Conservation (phyloP, 106 monocot species). For the Allium sativum region DNA sequence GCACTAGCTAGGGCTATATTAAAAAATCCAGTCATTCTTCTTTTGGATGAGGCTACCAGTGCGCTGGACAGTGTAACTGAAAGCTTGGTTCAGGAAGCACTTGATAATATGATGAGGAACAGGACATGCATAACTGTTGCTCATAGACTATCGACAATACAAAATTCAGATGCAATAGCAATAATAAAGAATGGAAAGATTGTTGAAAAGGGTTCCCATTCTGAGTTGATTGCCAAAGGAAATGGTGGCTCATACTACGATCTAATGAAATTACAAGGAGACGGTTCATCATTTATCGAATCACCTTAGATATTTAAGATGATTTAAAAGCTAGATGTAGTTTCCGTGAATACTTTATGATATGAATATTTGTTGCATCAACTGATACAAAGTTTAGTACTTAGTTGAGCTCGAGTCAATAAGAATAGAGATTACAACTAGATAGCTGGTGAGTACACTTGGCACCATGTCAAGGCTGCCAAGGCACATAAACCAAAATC, state of each 20-base stretch:
- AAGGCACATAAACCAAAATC: no score
- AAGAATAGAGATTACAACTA: no score
- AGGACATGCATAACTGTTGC: slow-evolving; percentile 34
- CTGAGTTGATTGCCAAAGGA: slow-evolving; percentile 4
- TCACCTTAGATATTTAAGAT: no score
- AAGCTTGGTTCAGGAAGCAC: slow-evolving; percentile 23
- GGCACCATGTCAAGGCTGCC: no score
- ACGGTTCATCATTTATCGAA: background rate
- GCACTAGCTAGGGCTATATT: slow-evolving; percentile 26
- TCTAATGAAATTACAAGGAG: slow-evolving; percentile 17
- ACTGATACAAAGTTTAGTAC: no score
- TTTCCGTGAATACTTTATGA: no score
- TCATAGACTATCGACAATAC: slow-evolving; percentile 21
- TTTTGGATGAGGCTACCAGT: slow-evolving; percentile 37
- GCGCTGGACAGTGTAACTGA: slow-evolving; percentile 28
- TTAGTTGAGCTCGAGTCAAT: no score
- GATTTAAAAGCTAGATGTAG: no score
- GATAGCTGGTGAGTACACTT: no score
- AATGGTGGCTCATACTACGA: slow-evolving; percentile 8
- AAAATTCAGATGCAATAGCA: slow-evolving; percentile 20
- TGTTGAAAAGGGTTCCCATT: slow-evolving; percentile 17
- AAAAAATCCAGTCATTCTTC: slow-evolving; percentile 19
- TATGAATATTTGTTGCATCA: no score
- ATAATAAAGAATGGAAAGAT: slow-evolving; percentile 18
- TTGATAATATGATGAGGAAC: slow-evolving; percentile 24